Evolutionary conservation across 805 yeast genomes (phyloP).

Genomic region (Candida odintsovae): DNA sequence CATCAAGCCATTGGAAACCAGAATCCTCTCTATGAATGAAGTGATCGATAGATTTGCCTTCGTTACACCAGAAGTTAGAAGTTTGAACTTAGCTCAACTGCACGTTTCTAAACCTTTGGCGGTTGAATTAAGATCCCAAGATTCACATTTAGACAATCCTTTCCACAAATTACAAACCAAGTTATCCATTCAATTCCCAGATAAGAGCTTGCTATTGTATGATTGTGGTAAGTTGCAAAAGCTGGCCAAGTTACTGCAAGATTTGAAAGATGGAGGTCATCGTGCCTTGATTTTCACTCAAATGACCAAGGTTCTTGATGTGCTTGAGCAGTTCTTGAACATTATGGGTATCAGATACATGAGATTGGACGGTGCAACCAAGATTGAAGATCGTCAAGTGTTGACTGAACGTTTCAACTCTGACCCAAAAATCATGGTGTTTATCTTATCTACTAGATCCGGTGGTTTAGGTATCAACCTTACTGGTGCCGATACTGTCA

Average conservation of each 20-base stretch:
- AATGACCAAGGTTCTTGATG: slow-evolving; percentile 94
- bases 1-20: slow-evolving; percentile 36
- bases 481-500: slow-evolving; percentile 98
- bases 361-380: slow-evolving; percentile 96
- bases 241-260: slow-evolving; percentile 67
- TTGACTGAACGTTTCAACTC: slow-evolving; percentile 89
- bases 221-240: slow-evolving; percentile 97
- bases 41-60: slow-evolving; percentile 72
- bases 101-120: slow-evolving; percentile 34
- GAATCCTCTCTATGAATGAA: slow-evolving; percentile 37
- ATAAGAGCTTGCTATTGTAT: slow-evolving; percentile 82
- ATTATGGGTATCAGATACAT: slow-evolving; percentile 91
- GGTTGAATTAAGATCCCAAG: slow-evolving; percentile 25
- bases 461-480: slow-evolving; percentile 97
- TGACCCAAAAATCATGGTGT: slow-evolving; percentile 81
- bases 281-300: slow-evolving; percentile 95
- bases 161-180: slow-evolving; percentile 84
- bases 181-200: slow-evolving; percentile 92
- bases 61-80: slow-evolving; percentile 81
- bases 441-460: slow-evolving; percentile 89
- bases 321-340: slow-evolving; percentile 87
- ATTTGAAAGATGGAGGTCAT: slow-evolving; percentile 81
- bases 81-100: slow-evolving; percentile 60
- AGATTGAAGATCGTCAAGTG: slow-evolving; percentile 93
- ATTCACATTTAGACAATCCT: slow-evolving; percentile 35